A percentile compares a stretch with the other conserved stretches of the same genome.
These are phyloP conservation scores for Geoglossum cookeanum DNA, from an alignment of 2,329 filamentous ascomycete species.

Conservation along the genomic window DNA sequence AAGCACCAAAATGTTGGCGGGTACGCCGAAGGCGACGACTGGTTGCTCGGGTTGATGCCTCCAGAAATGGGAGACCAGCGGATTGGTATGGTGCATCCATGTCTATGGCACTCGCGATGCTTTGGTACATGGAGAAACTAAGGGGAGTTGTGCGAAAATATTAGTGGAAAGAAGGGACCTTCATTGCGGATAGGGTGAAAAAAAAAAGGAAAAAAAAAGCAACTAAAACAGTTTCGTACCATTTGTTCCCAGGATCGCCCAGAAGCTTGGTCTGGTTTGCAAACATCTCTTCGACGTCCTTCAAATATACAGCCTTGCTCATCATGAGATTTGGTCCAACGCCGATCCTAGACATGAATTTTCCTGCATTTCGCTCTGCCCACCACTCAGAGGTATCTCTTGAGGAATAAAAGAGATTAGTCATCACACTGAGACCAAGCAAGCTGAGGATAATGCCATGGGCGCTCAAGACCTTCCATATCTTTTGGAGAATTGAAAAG, in stretches of 20 bases:
- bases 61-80: conserved; percentile 28
- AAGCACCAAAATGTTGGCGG: conserved; percentile 63
- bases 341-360: conserved; percentile 66
- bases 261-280: conserved; percentile 18
- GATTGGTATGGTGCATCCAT: conserved; percentile 37
- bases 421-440: conserved; percentile 46
- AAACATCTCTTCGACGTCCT: conserved; percentile 54
- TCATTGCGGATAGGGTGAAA: too few relatives aligned
- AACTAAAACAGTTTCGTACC: conserved; percentile 1
- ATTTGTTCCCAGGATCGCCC: conserved; percentile 1
- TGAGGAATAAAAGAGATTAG: conserved; percentile 59
- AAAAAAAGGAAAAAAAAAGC: neutral
- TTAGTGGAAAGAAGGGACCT: neutral
- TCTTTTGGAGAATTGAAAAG: conserved; percentile 37
- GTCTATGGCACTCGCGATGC: conserved; percentile 38
- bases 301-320: conserved; percentile 69
- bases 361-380: conserved; percentile 59
- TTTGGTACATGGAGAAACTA: conserved; percentile 41
- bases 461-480: conserved; percentile 50
- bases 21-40: conserved; percentile 50
- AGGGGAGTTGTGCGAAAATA: neutral
- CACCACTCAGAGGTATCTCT: conserved; percentile 63
- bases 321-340: conserved; percentile 62
- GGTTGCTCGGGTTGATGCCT: conserved; percentile 31
- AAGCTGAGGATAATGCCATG: conserved; percentile 55